These are phyloP conservation scores for Fusarium fracticaudum DNA, from an alignment of 2,329 filamentous ascomycete genomes.

Conservation along the genomic window DNA sequence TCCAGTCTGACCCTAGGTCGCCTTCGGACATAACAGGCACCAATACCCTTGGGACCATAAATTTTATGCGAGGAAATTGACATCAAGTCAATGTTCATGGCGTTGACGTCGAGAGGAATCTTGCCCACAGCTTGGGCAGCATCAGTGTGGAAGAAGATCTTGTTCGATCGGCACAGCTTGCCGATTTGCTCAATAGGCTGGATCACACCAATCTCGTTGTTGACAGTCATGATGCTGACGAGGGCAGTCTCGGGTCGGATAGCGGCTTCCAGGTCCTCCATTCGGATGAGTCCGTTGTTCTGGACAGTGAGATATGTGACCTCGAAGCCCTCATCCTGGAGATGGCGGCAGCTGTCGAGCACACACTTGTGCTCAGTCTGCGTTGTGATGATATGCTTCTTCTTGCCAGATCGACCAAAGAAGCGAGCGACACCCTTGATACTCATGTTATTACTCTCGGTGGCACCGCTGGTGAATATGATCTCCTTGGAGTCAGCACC, in stretches of 20 bases:
- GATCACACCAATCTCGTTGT: slow-evolving; percentile 99
- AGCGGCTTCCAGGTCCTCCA: slow-evolving; percentile 86
- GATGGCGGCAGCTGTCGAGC: slow-evolving; percentile 93
- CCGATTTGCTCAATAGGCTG: slow-evolving; percentile 95
- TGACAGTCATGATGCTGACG: slow-evolving; percentile 98
- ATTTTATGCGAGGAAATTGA: slow-evolving; percentile 99
- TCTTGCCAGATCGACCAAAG: slow-evolving; percentile 92
- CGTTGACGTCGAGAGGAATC: slow-evolving; percentile 95
- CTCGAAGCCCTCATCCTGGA: slow-evolving; percentile 96
- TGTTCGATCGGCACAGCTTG: slow-evolving; percentile 87
- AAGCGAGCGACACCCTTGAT: slow-evolving; percentile 98
- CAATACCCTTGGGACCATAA: slow-evolving; percentile 96
- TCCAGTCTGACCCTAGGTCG: slow-evolving; percentile 93
- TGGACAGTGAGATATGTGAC: slow-evolving; percentile 96
- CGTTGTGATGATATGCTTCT: slow-evolving; percentile 97
- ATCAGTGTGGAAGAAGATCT: slow-evolving; percentile 98
- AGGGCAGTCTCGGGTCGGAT: slow-evolving; percentile 91
- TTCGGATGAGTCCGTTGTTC: slow-evolving; percentile 82
- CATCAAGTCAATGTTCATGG: slow-evolving; percentile 98
- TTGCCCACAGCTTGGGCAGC: slow-evolving; percentile 98
- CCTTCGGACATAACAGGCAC: slow-evolving; percentile 94
- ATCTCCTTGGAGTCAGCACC: slow-evolving; percentile 98
- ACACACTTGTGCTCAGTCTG: slow-evolving; percentile 99
- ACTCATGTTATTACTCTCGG: slow-evolving; percentile 99
- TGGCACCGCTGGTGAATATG: slow-evolving; percentile 97